Evolutionary conservation across 208 protist species (phyloP).

Genomic region (Leishmania arabica): DNA sequence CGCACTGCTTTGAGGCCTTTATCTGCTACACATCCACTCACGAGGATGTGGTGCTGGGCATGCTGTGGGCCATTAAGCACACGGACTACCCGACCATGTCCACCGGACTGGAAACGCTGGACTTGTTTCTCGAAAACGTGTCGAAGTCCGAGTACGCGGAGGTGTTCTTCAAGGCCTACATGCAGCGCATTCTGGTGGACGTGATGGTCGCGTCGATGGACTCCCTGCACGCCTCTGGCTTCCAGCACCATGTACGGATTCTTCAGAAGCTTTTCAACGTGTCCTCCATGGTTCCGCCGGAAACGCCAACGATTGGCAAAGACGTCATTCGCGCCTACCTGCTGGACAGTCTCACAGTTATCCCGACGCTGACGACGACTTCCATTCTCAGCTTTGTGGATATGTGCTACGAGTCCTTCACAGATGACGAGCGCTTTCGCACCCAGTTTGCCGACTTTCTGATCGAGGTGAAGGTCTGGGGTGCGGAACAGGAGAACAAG

Average conservation of each 20-base stretch:
- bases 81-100: constrained; percentile 95
- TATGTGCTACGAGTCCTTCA: constrained; percentile 48
- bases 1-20: constrained; percentile 92
- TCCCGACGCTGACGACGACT: constrained; percentile 63
- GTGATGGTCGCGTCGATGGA: constrained; percentile 85
- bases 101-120: constrained; percentile 92
- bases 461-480: constrained; percentile 87
- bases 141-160: constrained; percentile 52
- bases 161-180: constrained; percentile 76
- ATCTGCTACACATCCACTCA: constrained; percentile 64
- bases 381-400: constrained; percentile 62
- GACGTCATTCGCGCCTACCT: constrained; percentile 58
- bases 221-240: constrained; percentile 82
- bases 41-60: constrained; percentile 92
- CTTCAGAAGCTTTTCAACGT: constrained; percentile 75
- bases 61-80: constrained; percentile 99
- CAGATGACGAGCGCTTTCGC: constrained; percentile 45
- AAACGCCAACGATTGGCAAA: constrained; percentile 60
- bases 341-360: constrained; percentile 48
- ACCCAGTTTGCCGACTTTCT: constrained; percentile 78
- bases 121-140: constrained; percentile 91
- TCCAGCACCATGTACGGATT: constrained; percentile 72
- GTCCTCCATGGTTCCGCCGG: constrained; percentile 53
- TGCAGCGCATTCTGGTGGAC: constrained; percentile 81
- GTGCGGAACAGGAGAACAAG: constrained; percentile 84